These are phyloP conservation scores for Ogataea glucozyma DNA, from an alignment of 805 yeast genomes.

Conservation along the genomic window DNA sequence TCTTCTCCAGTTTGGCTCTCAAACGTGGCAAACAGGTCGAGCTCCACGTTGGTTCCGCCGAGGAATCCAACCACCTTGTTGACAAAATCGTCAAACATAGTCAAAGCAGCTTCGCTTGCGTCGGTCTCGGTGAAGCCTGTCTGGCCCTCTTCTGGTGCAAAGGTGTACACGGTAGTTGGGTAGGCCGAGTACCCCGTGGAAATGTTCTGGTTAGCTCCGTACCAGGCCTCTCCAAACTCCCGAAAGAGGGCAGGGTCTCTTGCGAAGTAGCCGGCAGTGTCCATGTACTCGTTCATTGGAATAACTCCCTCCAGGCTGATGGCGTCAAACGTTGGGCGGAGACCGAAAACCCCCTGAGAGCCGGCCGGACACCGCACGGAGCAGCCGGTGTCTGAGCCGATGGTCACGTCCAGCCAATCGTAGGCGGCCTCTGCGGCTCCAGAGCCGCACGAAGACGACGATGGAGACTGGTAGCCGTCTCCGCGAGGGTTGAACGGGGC, in stretches of 20 bases:
- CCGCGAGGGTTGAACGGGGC: slow-evolving; percentile 18
- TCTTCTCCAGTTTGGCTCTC: slow-evolving; percentile 10
- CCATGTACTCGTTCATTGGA: slow-evolving; percentile 16
- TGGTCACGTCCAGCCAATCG: slow-evolving; percentile 16
- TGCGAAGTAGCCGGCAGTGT: slow-evolving; percentile 15
- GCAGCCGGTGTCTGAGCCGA: slow-evolving; percentile 17
- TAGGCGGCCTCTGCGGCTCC: slow-evolving; percentile 19
- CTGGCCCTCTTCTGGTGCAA: slow-evolving; percentile 6
- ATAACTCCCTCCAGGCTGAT: slow-evolving; percentile 15
- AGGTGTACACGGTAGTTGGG: slow-evolving; percentile 16
- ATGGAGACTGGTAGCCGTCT: slow-evolving; percentile 17
- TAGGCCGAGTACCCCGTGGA: slow-evolving; percentile 9
- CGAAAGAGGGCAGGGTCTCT: slow-evolving; percentile 13
- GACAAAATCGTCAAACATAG: slow-evolving; percentile 12
- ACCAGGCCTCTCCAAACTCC: slow-evolving; percentile 16
- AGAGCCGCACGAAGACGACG: slow-evolving; percentile 16
- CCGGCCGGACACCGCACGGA: slow-evolving; percentile 17
- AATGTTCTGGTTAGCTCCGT: slow-evolving; percentile 12
- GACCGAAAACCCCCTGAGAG: slow-evolving; percentile 15
- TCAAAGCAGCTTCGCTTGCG: slow-evolving; percentile 7
- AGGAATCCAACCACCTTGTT: slow-evolving; percentile 12
- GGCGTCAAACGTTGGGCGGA: slow-evolving; percentile 17
- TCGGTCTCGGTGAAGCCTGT: slow-evolving; percentile 7
- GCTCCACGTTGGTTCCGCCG: slow-evolving; percentile 11
- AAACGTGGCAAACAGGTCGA: slow-evolving; percentile 9